phyloP scores from a whole-genome alignment of 1,139 yeast genomes.

The Pichia cactophila region DNA sequence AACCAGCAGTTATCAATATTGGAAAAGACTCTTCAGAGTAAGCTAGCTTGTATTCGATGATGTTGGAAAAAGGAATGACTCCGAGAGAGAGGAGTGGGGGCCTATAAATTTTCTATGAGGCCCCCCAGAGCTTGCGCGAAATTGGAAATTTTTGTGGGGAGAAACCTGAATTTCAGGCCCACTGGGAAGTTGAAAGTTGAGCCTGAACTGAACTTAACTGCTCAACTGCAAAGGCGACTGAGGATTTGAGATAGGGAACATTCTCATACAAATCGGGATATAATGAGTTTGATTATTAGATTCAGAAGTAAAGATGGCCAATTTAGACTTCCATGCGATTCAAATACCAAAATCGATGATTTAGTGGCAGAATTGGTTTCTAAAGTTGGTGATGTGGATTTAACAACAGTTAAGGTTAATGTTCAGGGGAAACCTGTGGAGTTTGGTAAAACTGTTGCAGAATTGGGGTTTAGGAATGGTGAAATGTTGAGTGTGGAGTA shows the following conservation, averaged over 20 bases:
- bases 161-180: too few relatives aligned
- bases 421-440: conserved; percentile 1
- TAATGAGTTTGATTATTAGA: conserved; percentile 40
- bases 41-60: background rate
- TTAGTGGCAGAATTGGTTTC: conserved; percentile 32
- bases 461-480: conserved; percentile 53
- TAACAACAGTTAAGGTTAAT: conserved; percentile 26
- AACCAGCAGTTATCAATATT: background rate
- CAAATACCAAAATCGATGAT: conserved; percentile 38
- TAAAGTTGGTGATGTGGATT: conserved; percentile 31
- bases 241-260: too few relatives aligned
- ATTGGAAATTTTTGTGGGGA: background rate
- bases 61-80: background rate
- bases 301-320: conserved; percentile 82
- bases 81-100: background rate
- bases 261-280: background rate
- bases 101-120: too few relatives aligned
- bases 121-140: background rate
- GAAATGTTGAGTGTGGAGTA: conserved; percentile 64
- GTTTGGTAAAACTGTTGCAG: conserved; percentile 34
- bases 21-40: background rate
- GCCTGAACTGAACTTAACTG: too few relatives aligned
- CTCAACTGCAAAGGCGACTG: background rate
- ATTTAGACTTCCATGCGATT: conserved; percentile 55
- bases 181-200: too few relatives aligned